A percentile compares a stretch with the other conserved stretches of the same genome.
Evolutionary conservation across 352 stramenopile species (phyloP).

Genomic region (Globisporangium echinulatum): DNA sequence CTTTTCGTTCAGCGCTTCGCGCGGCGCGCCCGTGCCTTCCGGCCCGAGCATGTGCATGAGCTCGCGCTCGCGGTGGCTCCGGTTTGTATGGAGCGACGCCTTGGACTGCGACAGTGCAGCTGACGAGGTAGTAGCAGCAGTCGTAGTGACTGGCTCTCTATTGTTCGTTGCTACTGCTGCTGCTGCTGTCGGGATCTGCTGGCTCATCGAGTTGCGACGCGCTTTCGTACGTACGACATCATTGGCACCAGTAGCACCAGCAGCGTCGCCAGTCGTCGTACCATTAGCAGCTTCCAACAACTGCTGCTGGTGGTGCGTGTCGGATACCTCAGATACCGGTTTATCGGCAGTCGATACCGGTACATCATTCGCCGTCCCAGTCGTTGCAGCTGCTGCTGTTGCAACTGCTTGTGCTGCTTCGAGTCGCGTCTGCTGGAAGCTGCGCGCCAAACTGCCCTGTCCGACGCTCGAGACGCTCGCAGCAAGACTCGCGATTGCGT

Average conservation of each 20-base stretch:
- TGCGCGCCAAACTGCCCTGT: slow-evolving; percentile 61
- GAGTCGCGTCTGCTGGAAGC: slow-evolving; percentile 49
- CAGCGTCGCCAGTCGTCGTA: no score
- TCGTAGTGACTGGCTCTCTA: slow-evolving; percentile 4
- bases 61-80: slow-evolving; percentile 79
- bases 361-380: not conserved
- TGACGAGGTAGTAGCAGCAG: slow-evolving; percentile 25
- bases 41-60: slow-evolving; percentile 70
- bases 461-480: slow-evolving; percentile 73
- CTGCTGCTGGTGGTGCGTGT: not conserved
- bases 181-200: slow-evolving; percentile 7
- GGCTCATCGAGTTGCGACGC: slow-evolving; percentile 24
- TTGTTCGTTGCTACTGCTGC: not conserved
- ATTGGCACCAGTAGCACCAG: no score
- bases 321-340: no score
- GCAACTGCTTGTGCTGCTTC: slow-evolving; percentile 11
- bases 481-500: slow-evolving; percentile 79
- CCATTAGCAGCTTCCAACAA: not conserved
- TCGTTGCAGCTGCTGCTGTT: slow-evolving; percentile 1
- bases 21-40: slow-evolving; percentile 68
- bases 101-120: slow-evolving; percentile 46
- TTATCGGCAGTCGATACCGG: not conserved
- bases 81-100: slow-evolving; percentile 54
- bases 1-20: slow-evolving; percentile 93
- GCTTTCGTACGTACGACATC: slow-evolving; percentile 21